Evolutionary conservation across 352 stramenopile species (phyloP).

Genomic region (Hyaloperonospora brassicae): DNA sequence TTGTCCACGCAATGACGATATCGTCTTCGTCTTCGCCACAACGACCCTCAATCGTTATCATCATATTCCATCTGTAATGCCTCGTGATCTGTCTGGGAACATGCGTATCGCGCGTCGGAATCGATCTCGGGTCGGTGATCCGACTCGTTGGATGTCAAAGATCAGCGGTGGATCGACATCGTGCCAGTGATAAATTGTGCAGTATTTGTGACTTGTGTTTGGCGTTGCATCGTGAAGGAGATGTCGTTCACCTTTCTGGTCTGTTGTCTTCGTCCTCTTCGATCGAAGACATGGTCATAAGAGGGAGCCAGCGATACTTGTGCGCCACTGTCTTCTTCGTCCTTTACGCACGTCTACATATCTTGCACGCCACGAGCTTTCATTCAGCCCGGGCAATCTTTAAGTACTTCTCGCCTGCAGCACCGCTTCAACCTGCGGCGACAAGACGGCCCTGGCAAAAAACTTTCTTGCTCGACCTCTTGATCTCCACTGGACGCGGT

Average conservation of each 20-base stretch:
- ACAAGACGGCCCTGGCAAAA: constrained; percentile 31
- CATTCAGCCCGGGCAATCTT: constrained; percentile 13
- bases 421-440: constrained; percentile 14
- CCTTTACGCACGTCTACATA: constrained; percentile 14
- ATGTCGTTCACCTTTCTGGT: not conserved
- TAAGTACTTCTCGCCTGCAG: not conserved
- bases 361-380: constrained; percentile 26
- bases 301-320: constrained; percentile 6
- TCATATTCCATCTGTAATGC: too few species aligned
- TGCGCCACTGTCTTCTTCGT: constrained; percentile 3
- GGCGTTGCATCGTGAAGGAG: constrained; percentile 17
- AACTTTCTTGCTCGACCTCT: constrained; percentile 33
- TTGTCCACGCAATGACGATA: too few species aligned
- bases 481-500: constrained; percentile 24
- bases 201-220: constrained; percentile 21
- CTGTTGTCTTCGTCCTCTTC: constrained; percentile 23
- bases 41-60: too few species aligned
- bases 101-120: too few species aligned
- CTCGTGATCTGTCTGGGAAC: too few species aligned
- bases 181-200: constrained; percentile 39
- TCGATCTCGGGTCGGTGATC: too few species aligned
- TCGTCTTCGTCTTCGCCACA: too few species aligned
- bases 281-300: constrained; percentile 19
- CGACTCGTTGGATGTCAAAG: too few species aligned
- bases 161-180: too few species aligned